Conservation (phyloP, 768 basidiomycete genomes). For the Pulveroboletus ravenelii region DNA sequence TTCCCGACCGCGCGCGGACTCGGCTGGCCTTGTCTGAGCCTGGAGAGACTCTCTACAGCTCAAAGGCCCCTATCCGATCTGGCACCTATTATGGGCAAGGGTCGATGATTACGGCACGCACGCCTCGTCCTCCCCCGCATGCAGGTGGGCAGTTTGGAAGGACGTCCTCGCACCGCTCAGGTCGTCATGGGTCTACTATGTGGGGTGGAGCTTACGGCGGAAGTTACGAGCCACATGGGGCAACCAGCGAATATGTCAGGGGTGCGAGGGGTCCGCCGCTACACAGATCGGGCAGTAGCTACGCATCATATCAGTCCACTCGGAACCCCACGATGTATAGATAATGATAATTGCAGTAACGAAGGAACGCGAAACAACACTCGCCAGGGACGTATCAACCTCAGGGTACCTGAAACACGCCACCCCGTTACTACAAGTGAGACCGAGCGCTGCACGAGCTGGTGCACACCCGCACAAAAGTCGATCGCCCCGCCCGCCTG, state of each 20-base stretch:
- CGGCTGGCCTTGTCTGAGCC: constrained; percentile 5
- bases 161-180: neutral
- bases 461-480: too few species aligned
- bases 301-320: neutral
- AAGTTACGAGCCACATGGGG: neutral
- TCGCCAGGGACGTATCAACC: too few species aligned
- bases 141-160: neutral
- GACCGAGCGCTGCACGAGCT: too few species aligned
- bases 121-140: neutral
- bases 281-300: neutral
- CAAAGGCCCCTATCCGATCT: neutral
- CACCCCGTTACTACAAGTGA: too few species aligned
- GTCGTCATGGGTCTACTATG: neutral
- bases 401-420: too few species aligned
- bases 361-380: too few species aligned
- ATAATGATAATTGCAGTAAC: too few species aligned
- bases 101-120: neutral
- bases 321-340: neutral
- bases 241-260: neutral
- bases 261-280: neutral
- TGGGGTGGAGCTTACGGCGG: neutral
- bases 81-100: neutral
- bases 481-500: too few species aligned
- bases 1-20: constrained; percentile 7
- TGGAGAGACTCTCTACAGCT: neutral